Evolutionary conservation across 208 protist species (phyloP), one percentile per base, ranked within the genome.

Genomic region (Trypanosoma theileri): DNA sequence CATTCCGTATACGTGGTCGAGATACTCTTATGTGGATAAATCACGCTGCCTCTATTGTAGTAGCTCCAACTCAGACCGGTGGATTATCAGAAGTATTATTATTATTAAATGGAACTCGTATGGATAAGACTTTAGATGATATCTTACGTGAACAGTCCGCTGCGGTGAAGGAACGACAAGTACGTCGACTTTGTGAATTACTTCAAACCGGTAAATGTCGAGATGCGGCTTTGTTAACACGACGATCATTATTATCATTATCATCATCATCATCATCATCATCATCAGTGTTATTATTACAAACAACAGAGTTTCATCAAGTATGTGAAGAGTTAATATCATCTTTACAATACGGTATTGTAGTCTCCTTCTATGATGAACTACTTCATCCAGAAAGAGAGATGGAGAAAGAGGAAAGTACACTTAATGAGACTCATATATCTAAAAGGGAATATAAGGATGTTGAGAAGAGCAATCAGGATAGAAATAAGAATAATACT

Each of bases 21-120:
- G 65, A 72, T 19, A 52, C 55, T 13, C 28, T 77, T 44, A 40
- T 16, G 24, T 61, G 64, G 52, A 24, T 81, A 19, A 67, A 72
- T 41, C 76, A 77, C 41, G 58, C 66, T 28, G 76, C 76, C 16
- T 74, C 70, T 54, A 55, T 77, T 59, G 66, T 75, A 22, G 28
- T 75, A n/a, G 41, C 75, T 7, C 56, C 69, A 12, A 51, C 22
- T 54, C 54, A 13, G 0, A 55, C 28, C 12, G 42, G 61, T 21
- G 73, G 69, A 31, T 57, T 61, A 21, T 71, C 42, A 0, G 62
- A 67, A 42, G 41, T 79, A 4, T 26, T 68, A 14, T 55, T 66
- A 52, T 65, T 75, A 22, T 42, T 75, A 17, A 75, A 59, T 24
- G 70, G 70, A 40, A 60, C 62, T 17, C 44, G 42, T 48, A 4